These are phyloP conservation scores for Stachybotrys chartarum DNA, from an alignment of 2,329 filamentous ascomycete genomes.

Conservation along the genomic window DNA sequence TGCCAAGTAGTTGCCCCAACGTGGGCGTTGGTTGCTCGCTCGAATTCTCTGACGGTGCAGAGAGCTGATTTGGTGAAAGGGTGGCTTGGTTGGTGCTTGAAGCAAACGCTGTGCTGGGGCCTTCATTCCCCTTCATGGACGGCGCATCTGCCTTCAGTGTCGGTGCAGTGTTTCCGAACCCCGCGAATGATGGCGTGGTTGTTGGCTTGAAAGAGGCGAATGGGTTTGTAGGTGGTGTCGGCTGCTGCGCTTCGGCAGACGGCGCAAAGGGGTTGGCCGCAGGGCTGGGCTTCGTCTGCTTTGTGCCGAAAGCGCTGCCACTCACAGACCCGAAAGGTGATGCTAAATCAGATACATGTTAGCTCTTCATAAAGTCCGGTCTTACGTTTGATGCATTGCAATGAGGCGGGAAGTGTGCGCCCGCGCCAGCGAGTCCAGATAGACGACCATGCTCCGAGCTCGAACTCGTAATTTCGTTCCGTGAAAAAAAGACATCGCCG, in stretches of 20 bases:
- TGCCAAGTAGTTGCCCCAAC: not conserved
- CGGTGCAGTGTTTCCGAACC: constrained; percentile 1
- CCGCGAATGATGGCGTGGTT: constrained; percentile 4
- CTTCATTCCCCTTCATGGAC: not conserved
- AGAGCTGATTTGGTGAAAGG: not conserved
- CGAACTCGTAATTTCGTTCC: not conserved
- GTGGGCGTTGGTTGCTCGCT: not conserved
- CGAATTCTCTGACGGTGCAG: not conserved
- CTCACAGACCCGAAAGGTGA: not conserved
- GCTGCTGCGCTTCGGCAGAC: not conserved
- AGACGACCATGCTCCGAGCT: not conserved
- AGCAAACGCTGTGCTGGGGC: not conserved
- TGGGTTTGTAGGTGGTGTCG: not conserved
- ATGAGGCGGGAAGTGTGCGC: not conserved
- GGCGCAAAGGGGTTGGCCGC: constrained; percentile 10
- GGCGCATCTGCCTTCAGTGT: not conserved
- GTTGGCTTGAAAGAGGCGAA: not conserved
- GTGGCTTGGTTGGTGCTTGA: not conserved
- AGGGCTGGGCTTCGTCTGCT: constrained; percentile 1
- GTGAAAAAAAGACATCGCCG: not conserved
- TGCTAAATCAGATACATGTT: not conserved
- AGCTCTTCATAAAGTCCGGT: not conserved
- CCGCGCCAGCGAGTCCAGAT: not conserved
- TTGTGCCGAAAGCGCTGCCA: not conserved
- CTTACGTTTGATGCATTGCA: not conserved